Percentiles rank a stretch among this genome's conserved stretches.
phyloP scores from a whole-genome alignment of 306 rosid genomes.

The Cucurbita moschata region DNA sequence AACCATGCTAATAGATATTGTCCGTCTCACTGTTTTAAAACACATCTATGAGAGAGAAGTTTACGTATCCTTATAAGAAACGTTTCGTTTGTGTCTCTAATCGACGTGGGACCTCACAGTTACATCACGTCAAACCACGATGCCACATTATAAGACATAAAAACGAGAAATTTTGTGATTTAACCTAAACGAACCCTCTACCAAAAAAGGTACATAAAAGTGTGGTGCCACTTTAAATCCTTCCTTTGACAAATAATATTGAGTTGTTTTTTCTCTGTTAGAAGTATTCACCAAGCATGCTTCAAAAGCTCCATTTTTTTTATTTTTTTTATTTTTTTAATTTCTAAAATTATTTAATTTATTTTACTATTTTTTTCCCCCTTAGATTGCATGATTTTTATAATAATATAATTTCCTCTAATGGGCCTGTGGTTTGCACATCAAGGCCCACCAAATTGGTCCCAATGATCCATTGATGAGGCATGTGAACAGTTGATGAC shows the following conservation, averaged over 20 bases:
- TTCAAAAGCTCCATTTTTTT: background rate
- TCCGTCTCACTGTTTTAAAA: too few relatives aligned
- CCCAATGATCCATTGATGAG: background rate
- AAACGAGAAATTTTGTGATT: background rate
- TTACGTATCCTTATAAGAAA: too few relatives aligned
- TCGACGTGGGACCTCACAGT: too few relatives aligned
- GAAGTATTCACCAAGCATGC: constrained; percentile 6
- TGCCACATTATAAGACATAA: background rate
- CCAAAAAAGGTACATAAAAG: background rate
- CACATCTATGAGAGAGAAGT: too few relatives aligned
- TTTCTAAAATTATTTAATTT: background rate
- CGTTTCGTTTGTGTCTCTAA: too few relatives aligned
- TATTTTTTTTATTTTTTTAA: too few relatives aligned
- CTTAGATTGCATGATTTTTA: background rate
- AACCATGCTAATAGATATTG: too few relatives aligned
- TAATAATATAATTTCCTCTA: background rate
- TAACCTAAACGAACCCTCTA: background rate
- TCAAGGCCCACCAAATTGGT: background rate
- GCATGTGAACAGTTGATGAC: constrained; percentile 9
- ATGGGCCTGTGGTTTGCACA: background rate
- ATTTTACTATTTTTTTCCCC: background rate
- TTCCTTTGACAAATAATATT: background rate
- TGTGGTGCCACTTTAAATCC: background rate
- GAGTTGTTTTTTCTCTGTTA: background rate
- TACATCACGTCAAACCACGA: too few relatives aligned